A percentile compares a stretch with the other conserved stretches of the same genome.
Conservation (phyloP, 352 stramenopile species). For the Nothophytophthora sp. region DNA sequence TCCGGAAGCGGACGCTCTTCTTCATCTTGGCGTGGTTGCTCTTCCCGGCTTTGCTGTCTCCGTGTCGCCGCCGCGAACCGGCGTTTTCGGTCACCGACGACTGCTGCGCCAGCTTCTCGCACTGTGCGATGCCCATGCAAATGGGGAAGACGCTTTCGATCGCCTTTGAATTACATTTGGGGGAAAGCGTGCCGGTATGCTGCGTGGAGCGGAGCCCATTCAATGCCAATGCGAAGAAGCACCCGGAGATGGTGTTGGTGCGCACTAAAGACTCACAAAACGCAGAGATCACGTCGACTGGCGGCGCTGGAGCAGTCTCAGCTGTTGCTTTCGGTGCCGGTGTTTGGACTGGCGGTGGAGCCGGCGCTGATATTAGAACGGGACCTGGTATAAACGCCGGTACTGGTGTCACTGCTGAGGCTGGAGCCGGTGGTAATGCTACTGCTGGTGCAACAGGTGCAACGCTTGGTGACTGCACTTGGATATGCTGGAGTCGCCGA, state of each 20-base stretch:
- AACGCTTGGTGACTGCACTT: constrained; percentile 16
- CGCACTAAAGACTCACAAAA: constrained; percentile 35
- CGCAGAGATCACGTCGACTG: constrained; percentile 24
- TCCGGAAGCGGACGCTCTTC: constrained; percentile 62
- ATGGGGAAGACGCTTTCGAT: constrained; percentile 28
- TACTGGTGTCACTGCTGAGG: background rate
- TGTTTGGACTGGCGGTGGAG: background rate
- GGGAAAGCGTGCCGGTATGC: constrained; percentile 4
- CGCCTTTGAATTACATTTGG: constrained; percentile 11
- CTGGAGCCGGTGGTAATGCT: background rate
- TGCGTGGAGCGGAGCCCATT: constrained; percentile 33
- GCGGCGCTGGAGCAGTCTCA: background rate
- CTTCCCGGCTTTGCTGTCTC: constrained; percentile 9
- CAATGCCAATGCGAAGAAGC: constrained; percentile 38
- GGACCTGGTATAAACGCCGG: background rate
- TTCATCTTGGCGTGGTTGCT: constrained; percentile 24
- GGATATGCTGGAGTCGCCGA: constrained; percentile 23
- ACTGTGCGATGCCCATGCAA: constrained; percentile 38
- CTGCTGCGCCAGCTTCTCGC: constrained; percentile 36
- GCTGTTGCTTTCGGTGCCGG: background rate
- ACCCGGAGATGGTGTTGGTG: constrained; percentile 43
- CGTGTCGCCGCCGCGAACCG: constrained; percentile 3
- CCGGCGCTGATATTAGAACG: constrained; percentile 3
- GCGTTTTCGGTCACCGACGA: constrained; percentile 16
- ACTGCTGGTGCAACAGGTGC: background rate